Percentiles rank a stretch among this genome's conserved stretches.
Evolutionary conservation across 306 rosid species (phyloP).

Genomic region (Neltuma alba): DNA sequence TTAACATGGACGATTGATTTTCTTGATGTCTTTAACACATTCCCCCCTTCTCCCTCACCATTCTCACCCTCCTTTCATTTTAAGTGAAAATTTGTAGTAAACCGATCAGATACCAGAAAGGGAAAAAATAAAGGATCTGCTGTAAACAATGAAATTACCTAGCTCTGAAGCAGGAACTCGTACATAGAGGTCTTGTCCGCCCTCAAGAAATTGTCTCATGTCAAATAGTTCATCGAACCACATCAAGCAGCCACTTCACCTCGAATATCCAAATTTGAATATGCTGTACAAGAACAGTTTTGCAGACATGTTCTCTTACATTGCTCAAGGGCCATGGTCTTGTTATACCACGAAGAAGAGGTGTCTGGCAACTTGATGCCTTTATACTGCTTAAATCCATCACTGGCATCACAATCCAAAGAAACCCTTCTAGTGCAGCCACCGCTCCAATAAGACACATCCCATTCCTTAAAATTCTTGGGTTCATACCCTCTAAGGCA

Average conservation of each 20-base stretch:
- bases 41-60: too few species aligned
- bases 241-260: constrained; percentile 37
- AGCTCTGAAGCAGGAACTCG: constrained; percentile 20
- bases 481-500: constrained; percentile 7
- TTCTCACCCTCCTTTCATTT: too few species aligned
- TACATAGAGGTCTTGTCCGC: constrained; percentile 40
- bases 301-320: constrained; percentile 18
- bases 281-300: constrained; percentile 37
- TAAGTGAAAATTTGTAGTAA: too few species aligned
- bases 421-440: not conserved
- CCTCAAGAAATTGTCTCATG: not conserved
- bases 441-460: not conserved
- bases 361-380: constrained; percentile 24
- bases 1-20: too few species aligned
- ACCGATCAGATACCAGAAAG: too few species aligned
- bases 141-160: not conserved
- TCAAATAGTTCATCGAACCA: constrained; percentile 38
- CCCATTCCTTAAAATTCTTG: not conserved
- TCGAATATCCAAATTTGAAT: constrained; percentile 15
- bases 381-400: not conserved
- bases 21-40: too few species aligned
- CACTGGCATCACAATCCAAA: not conserved
- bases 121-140: not conserved
- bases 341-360: not conserved
- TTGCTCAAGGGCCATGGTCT: not conserved